Evolutionary conservation across 2,329 filamentous ascomycete genomes (phyloP), one percentile per base, ranked within the genome.

Genomic region (Apiospora marii): DNA sequence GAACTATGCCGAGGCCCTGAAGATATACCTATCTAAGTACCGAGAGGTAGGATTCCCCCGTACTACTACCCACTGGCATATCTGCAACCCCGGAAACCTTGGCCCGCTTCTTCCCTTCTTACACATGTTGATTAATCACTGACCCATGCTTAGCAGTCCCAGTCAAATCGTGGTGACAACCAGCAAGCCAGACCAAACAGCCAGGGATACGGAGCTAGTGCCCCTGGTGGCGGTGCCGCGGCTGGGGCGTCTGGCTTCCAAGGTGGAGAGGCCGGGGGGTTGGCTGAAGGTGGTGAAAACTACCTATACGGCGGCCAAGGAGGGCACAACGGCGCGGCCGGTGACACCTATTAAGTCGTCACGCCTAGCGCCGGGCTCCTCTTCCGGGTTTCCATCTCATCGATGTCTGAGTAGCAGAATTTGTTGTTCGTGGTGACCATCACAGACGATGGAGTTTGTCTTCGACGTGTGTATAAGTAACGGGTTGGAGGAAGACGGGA

Each of bases 11-110:
- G 96, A 99, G 83, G 96, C 96, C 1, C 88, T 99, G 73, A 99
- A 99, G 85, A 98, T 99, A 77, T 99, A 99, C 83, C 89, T 99
- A 58, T 94, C 95, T 73, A 96, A 98, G 82, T 99, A 98, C 84
- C 92, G 96, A 83, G 96, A 99, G 90, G 96, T 98, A 89, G 90
- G 44, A 30, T 19, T 5, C 58, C 34, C 64, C 70, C 61, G 2
- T 30, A 30, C 27, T 30, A 46, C 67, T 53, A 22, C 12, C 34
- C 53, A 24, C 16, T 27, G 44, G 48, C 48, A 13, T 68, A 34
- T 24, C 2, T 24, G 34, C 24, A 49, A 19, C 70, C 70, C 72
- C 51, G 48, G 67, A n/a, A 41, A 16, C 49, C 27, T 14, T 27
- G 80, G 53, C 73, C 69, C 19, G 64, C 24, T 64, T 34, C 58